Evolutionary conservation across 179 eudicot species (phyloP), one percentile per base, ranked within the genome.

Genomic region (Beta macrorhiza): DNA sequence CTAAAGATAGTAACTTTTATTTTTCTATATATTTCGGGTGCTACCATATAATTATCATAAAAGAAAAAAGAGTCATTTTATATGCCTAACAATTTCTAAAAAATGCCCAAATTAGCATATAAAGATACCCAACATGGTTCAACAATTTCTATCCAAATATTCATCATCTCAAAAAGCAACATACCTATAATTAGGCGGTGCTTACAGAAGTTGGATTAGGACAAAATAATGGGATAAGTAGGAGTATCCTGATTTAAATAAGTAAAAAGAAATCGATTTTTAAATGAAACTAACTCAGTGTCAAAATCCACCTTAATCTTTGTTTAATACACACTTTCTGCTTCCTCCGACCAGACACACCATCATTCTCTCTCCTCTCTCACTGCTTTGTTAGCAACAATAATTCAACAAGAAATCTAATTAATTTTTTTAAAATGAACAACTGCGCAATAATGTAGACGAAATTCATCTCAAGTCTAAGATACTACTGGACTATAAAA

Each of bases 261-360:
- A 72, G 58, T 13, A 78, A 64, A 29, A 25, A 58, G 47, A 79
- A 19, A 65, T 0, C 5, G n/a, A 65, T 74, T 75, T 67, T n/a
- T 37, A 67, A n/a, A 75, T 80, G 64, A 64, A 53, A 7, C 11
- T 49, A 17, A 53, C 19, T 74, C n/a, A 25, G 22, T 42, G 20
- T 75, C 77, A 16, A 17, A 79, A 57, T 58, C 79, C 64, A 84
- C 79, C 82, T 68, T 81, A 64, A 76, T 79, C 80, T 55, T 79
- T 63, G 62, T 71, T 85, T 76, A 73, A 59, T 81, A 76, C 65
- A 76, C 82, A 81, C 89, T 88, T 89, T 82, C 76, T 89, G 92
- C 88, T 88, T 78, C 92, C 88, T 22, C 5, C 22, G n/a, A 19
- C 83, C 86, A 80, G 89, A 87, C 90, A 25, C 25, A 25, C 25